Percentiles rank a stretch among this genome's conserved stretches.
Conservation (phyloP, 768 basidiomycete genomes). For the Megacollybia marginata region DNA sequence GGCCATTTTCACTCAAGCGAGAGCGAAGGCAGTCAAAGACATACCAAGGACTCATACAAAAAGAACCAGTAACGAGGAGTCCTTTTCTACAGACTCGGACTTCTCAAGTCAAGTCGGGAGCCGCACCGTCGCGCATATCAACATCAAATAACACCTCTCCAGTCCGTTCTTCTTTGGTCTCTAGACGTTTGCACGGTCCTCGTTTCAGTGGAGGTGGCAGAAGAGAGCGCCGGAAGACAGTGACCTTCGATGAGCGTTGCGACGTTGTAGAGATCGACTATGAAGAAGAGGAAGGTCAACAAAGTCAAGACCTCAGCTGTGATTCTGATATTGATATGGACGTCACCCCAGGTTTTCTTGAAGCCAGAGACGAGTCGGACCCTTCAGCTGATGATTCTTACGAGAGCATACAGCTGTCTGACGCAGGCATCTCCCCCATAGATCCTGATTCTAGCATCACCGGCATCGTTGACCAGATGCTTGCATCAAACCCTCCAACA, state of each 20-base stretch:
- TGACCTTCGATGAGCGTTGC: slow-evolving; percentile 72
- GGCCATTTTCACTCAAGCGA: slow-evolving; percentile 61
- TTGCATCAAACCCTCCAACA: slow-evolving; percentile 40
- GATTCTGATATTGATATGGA: slow-evolving; percentile 16
- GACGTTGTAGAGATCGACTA: slow-evolving; percentile 79
- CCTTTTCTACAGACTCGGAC: slow-evolving; percentile 48
- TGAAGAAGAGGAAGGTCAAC: slow-evolving; percentile 35
- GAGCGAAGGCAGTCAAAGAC: slow-evolving; percentile 70
- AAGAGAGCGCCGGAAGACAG: slow-evolving; percentile 64
- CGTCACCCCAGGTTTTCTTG: slow-evolving; percentile 38
- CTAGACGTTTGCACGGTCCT: slow-evolving; percentile 70
- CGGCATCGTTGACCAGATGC: slow-evolving; percentile 66
- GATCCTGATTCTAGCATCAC: slow-evolving; percentile 56
- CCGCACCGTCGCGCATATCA: slow-evolving; percentile 3
- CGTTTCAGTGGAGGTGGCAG: slow-evolving; percentile 45
- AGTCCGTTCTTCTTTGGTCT: slow-evolving; percentile 61
- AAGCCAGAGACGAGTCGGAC: slow-evolving; percentile 12
- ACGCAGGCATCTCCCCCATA: slow-evolving; percentile 27
- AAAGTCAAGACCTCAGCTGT: slow-evolving; percentile 19
- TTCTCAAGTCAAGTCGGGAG: neutral
- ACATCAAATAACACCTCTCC: slow-evolving; percentile 28
- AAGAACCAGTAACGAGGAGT: slow-evolving; percentile 76
- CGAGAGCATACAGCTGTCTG: slow-evolving; percentile 37
- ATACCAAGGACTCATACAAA: slow-evolving; percentile 66
- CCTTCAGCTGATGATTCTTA: slow-evolving; percentile 29